A percentile compares a stretch with the other conserved stretches of the same genome.
These are phyloP conservation scores for Cordyceps fumosorosea DNA, from an alignment of 2,329 filamentous ascomycete genomes.

Conservation along the genomic window DNA sequence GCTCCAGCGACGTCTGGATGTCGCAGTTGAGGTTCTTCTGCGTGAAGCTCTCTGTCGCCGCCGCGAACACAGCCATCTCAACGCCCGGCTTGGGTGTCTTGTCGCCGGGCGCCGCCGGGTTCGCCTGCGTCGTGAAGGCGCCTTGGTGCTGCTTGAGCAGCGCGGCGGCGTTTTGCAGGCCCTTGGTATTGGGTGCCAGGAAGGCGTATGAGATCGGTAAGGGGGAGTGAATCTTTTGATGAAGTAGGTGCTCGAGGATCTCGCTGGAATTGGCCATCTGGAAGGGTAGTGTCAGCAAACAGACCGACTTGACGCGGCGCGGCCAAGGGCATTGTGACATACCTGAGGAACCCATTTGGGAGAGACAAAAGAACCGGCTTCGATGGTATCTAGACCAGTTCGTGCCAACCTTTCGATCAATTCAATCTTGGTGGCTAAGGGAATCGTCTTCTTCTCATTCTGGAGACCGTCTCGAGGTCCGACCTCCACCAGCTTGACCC, in stretches of 20 bases:
- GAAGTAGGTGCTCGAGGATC: conserved; percentile 63
- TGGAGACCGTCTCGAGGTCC: conserved; percentile 82
- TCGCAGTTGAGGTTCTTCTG: conserved; percentile 77
- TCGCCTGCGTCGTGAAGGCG: conserved; percentile 45
- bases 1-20: conserved; percentile 64
- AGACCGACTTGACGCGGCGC: not conserved
- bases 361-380: conserved; percentile 75
- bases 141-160: conserved; percentile 47
- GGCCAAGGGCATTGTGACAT: not conserved
- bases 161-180: conserved; percentile 55
- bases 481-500: conserved; percentile 68
- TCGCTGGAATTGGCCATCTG: conserved; percentile 75
- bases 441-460: conserved; percentile 69
- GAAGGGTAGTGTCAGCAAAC: conserved; percentile 14
- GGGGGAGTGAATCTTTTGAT: conserved; percentile 46
- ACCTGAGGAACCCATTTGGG: conserved; percentile 83
- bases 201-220: conserved; percentile 67
- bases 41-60: conserved; percentile 75
- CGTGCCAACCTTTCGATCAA: conserved; percentile 62
- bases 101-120: conserved; percentile 30
- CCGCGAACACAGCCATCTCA: conserved; percentile 76
- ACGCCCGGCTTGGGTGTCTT: conserved; percentile 41
- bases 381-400: conserved; percentile 67
- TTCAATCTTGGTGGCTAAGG: conserved; percentile 68
- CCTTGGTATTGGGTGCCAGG: conserved; percentile 71